Evolutionary conservation across 75 land plant species (phyloP).

Genomic region (Chamaecyparis obtusa): DNA sequence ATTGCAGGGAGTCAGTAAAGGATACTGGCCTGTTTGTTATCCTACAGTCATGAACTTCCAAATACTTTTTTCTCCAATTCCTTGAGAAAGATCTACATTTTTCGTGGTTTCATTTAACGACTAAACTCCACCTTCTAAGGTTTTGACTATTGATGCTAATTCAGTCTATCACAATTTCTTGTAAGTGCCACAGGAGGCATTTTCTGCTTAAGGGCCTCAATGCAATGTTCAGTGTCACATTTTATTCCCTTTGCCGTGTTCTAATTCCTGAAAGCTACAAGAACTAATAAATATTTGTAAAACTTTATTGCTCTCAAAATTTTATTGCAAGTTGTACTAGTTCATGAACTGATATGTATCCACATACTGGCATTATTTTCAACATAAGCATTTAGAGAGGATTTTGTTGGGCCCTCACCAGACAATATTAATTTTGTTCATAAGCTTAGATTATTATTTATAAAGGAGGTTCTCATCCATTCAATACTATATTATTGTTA

Average conservation of each 20-base stretch:
- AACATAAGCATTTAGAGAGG: not conserved
- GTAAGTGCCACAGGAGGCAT: not conserved
- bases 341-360: not conserved
- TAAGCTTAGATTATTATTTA: too few relatives aligned
- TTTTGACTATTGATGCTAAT: not conserved
- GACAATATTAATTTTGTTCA: too few relatives aligned
- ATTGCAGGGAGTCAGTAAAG: not conserved
- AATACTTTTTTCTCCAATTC: not conserved
- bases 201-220: not conserved
- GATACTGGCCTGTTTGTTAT: not conserved
- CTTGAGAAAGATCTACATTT: not conserved
- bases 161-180: not conserved
- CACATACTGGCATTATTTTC: not conserved
- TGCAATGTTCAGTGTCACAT: not conserved
- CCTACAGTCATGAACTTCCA: not conserved
- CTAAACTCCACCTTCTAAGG: not conserved
- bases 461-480: too few relatives aligned
- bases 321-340: not conserved
- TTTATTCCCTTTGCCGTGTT: not conserved
- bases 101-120: not conserved
- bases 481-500: too few relatives aligned
- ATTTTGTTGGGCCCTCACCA: too few relatives aligned
- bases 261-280: not conserved
- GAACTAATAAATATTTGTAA: not conserved
- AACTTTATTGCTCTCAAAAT: not conserved